phyloP scores from a whole-genome alignment of 148 eudicot species.

The Rhododendron simsii region DNA sequence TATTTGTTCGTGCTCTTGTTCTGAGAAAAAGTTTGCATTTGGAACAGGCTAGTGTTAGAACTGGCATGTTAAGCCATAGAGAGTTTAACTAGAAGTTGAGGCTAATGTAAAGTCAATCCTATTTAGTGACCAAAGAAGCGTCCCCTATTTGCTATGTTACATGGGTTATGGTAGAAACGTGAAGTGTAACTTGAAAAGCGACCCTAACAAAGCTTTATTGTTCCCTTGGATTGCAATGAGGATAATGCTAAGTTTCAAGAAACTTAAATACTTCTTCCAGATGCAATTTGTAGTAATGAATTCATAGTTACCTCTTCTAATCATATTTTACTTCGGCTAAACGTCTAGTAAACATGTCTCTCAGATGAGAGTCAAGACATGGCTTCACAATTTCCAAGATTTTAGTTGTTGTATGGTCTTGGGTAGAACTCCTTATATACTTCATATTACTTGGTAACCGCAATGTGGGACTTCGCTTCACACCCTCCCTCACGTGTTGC shows the following conservation, averaged over 20 bases:
- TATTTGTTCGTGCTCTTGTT: not conserved
- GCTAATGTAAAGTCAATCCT: not conserved
- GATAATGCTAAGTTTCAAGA: not conserved
- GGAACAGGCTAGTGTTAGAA: not conserved
- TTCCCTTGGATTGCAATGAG: not conserved
- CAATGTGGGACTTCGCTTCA: not conserved
- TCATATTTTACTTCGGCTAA: not conserved
- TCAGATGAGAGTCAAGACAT: not conserved
- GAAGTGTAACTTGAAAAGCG: not conserved
- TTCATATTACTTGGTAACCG: not conserved
- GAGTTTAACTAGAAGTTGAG: not conserved
- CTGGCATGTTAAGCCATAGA: not conserved
- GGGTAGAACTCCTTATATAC: not conserved
- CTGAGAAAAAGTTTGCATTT: not conserved
- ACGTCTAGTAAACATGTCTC: not conserved
- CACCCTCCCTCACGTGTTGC: not conserved
- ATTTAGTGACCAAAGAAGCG: not conserved
- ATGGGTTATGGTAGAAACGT: not conserved
- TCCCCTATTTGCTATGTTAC: not conserved
- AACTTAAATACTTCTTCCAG: not conserved
- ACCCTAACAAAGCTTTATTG: not conserved
- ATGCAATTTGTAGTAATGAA: not conserved
- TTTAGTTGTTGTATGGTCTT: not conserved
- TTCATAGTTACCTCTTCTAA: not conserved
- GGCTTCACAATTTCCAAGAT: not conserved